Evolutionary conservation across 2,329 filamentous ascomycete species (phyloP), one percentile per base, ranked within the genome.

Genomic region (Arthrobotrys entomopaga): DNA sequence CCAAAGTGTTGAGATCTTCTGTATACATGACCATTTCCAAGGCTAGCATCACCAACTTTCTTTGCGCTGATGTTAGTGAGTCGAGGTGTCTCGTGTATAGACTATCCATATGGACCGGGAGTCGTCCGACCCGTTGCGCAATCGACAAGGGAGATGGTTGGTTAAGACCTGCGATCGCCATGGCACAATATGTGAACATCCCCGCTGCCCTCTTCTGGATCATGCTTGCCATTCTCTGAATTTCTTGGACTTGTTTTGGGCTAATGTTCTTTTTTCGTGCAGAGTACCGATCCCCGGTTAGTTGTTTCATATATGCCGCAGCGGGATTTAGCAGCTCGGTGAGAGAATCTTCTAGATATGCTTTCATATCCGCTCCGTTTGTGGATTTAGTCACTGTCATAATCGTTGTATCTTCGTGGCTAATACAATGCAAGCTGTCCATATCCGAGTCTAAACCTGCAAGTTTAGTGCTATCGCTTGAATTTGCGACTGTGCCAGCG

Each of bases 311-410:
- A 3, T 24, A 7, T 10, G 40, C 22, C 2, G 56, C 22, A 3
- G 19, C 24, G 6, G 34, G 43, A 16, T 58, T 57, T 16, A 72
- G 52, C 13, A 72, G 67, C 20, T 65, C 53, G 19, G 53, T 59
- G 11, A 72, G 60, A n/a, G 53, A 65, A 19, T 54, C 16, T 8
- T 63, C 59, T 6, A 73, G 34, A 40, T 66, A 73, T 2, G 61
- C 56, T 20, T 53, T 66, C 69, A 73, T 73, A 56, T 73, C 69
- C 15, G 59, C 56, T 4, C 54, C 57, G 20, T 66, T 73, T 34
- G 69, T 60, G 13, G 50, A 59, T 26, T 73, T 73, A 3, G 61
- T 66, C 2, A 73, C 69, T 1, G 61, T 66, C 19, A 73, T 42
- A 6, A 73, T 73, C 3, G 42, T 38, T 8, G 61, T 52, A 49